Evolutionary conservation across 2,329 filamentous ascomycete species (phyloP).

Genomic region (Sporothrix sp.): DNA sequence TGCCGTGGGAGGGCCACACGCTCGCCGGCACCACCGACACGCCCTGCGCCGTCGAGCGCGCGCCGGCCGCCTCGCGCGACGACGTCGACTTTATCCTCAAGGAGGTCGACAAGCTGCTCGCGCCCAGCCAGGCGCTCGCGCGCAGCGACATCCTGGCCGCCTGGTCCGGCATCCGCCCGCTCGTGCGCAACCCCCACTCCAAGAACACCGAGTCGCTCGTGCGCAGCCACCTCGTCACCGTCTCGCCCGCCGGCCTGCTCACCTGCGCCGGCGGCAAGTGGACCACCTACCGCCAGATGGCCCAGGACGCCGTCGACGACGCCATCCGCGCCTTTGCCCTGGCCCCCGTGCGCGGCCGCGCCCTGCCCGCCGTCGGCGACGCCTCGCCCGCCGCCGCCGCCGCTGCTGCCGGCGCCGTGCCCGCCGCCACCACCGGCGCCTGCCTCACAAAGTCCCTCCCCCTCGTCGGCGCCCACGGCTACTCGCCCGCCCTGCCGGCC

Average conservation of each 20-base stretch:
- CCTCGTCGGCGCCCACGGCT: slow-evolving; percentile 66
- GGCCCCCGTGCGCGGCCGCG: slow-evolving; percentile 30
- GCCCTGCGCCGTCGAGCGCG: slow-evolving; percentile 47
- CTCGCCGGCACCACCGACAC: slow-evolving; percentile 77
- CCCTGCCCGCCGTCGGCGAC: slow-evolving; percentile 18
- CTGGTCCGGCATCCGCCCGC: slow-evolving; percentile 67
- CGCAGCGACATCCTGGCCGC: slow-evolving; percentile 11
- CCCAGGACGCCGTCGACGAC: slow-evolving; percentile 74
- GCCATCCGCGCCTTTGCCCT: slow-evolving; percentile 59
- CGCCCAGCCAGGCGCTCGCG: slow-evolving; percentile 42
- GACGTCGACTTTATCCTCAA: slow-evolving; percentile 46
- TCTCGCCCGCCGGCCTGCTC: slow-evolving; percentile 63
- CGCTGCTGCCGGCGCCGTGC: slow-evolving; percentile 15
- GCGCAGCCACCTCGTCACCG: slow-evolving; percentile 68
- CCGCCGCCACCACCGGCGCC: slow-evolving; percentile 16
- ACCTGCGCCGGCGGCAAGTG: slow-evolving; percentile 80
- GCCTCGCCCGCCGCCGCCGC: background rate
- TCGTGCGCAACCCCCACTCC: slow-evolving; percentile 72
- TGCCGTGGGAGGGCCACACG: slow-evolving; percentile 80
- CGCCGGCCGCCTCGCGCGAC: slow-evolving; percentile 5
- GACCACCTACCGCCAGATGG: slow-evolving; percentile 86
- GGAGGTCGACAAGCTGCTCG: slow-evolving; percentile 66
- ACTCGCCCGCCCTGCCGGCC: slow-evolving; percentile 4
- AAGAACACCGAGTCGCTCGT: slow-evolving; percentile 76
- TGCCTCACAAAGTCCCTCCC: slow-evolving; percentile 44